phyloP scores from a whole-genome alignment of 495 filamentous ascomycete species.

The Wilcoxina mikolae region DNA sequence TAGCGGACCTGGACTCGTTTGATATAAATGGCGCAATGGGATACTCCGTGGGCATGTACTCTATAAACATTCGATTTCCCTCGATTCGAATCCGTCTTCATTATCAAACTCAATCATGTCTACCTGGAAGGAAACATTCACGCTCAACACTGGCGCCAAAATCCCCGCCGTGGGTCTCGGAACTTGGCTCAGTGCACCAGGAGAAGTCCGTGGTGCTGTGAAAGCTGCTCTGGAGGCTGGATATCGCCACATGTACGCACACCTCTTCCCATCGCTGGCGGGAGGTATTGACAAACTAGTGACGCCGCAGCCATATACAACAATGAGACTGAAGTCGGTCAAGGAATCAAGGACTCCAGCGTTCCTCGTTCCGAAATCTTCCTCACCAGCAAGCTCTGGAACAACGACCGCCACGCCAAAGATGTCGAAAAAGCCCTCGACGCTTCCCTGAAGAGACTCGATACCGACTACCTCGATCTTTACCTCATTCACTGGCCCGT shows the following conservation, averaged over 20 bases:
- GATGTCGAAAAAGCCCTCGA: constrained; percentile 52
- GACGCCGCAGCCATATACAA: constrained; percentile 43
- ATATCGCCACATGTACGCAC: constrained; percentile 38
- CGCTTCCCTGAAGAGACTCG: constrained; percentile 53
- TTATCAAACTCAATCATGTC: not conserved
- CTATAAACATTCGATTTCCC: too few species aligned
- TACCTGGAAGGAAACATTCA: not conserved
- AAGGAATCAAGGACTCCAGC: constrained; percentile 64
- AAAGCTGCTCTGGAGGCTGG: constrained; percentile 40
- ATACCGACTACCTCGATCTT: constrained; percentile 68
- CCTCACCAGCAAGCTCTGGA: constrained; percentile 80
- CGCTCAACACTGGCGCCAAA: constrained; percentile 8
- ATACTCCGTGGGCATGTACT: too few species aligned
- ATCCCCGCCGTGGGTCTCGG: constrained; percentile 37
- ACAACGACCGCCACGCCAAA: constrained; percentile 58
- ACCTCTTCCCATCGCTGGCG: not conserved
- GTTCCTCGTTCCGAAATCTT: constrained; percentile 69
- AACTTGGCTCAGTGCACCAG: constrained; percentile 39
- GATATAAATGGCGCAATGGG: too few species aligned
- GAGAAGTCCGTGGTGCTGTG: constrained; percentile 41
- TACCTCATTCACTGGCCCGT: constrained; percentile 74
- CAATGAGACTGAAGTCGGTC: constrained; percentile 71
- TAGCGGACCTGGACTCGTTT: too few species aligned
- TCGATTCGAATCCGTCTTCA: too few species aligned
- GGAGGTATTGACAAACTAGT: constrained; percentile 4